Evolutionary conservation across 768 basidiomycete species (phyloP), one percentile per base, ranked within the genome.

Genomic region (Termitomyces sp.): DNA sequence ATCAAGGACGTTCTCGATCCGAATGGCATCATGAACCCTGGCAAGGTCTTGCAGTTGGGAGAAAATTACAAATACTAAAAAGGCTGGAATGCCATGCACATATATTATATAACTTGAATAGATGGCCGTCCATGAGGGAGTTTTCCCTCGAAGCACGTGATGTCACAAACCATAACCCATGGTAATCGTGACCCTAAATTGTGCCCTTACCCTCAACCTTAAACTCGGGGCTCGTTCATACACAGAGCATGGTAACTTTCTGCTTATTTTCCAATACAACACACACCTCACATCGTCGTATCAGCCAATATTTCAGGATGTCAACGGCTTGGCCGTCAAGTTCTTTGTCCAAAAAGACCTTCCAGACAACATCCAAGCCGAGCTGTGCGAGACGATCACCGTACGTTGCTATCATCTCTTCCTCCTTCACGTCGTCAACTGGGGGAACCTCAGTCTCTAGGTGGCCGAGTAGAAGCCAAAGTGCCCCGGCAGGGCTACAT

Each of bases 1-100:
- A 85, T 99, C 66, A 98, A 98, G 72, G 69, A 79, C 14, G 67
- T 94, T 27, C 94, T 98, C 68, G 96, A 98, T 71, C 91, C 92
- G 4, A 79, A 83, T 34, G 89, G 91, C 5, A 93, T 98, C 63
- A 89, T 98, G 85, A 96, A 94, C 66, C 95, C 94, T 1, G 87
- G 89, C 32, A 94, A 94, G 68, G 88, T 94, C 50, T 65, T 93
- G 42, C 75, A 75, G 64, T 76, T 71, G 58, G 48, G 46, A 44
- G 28, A 42, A 39, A 35, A 5, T 39, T 50, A 7, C 5, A 35
- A 28, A 3, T 27, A 34, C 35, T 27, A 21, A 23, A n/a, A n/a
- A 17, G 16, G 16, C 25, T 28, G 41, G 19, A 21, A 19, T 2
- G 14, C 14, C 21, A 12, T 12, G 21, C 42, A 42, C 23, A 42